Evolutionary conservation across 805 yeast species (phyloP), one percentile per base, ranked within the genome.

Genomic region (Candida ficus): DNA sequence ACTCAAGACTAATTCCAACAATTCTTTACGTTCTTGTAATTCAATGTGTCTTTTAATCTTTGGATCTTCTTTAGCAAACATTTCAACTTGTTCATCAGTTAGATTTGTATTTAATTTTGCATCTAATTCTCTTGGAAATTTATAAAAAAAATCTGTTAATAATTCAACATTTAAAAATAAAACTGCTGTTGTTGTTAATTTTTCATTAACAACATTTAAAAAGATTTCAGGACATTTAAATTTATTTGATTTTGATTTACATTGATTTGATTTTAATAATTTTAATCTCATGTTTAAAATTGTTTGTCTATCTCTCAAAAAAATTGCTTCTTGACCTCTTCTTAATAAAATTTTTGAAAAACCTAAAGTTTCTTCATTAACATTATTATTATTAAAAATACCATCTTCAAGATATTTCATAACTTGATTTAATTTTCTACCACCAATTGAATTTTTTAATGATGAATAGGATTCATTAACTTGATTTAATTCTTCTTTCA

Each of bases 181-280:
- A 4, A 93, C 93, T 0, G 99, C 93, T 0, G 99, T 93, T 11
- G 91, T 83, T 0, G 97, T 87, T 19, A 93, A 67, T 61, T 93
- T 93, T 47, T 88, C 90, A 38, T 93, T 83, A 4, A 93, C 96
- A 3, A 88, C 95, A 57, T 88, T 95, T 58, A 93, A 68, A 51
- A 90, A 95, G 7, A 90, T 75, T 60, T 93, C 99, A 0, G 99
- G 99, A 57, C 99, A 93, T 50, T 80, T 83, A 58, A 82, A 88
- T 60, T 85, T 89, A 60, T 83, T 85, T 33, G 80, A 88, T 53
- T 85, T 85, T 47, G 73, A 68, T 51, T 77, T 78, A 68, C 99
- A 93, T 50, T 76, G 76, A 37, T 80, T 76, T 7, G 88, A 80
- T 50, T 79, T 82, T 56, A 91, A 68, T 9, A 89, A 77, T 44